These are phyloP conservation scores for Globisporangium polare DNA, from an alignment of 352 stramenopile species.

Conservation along the genomic window DNA sequence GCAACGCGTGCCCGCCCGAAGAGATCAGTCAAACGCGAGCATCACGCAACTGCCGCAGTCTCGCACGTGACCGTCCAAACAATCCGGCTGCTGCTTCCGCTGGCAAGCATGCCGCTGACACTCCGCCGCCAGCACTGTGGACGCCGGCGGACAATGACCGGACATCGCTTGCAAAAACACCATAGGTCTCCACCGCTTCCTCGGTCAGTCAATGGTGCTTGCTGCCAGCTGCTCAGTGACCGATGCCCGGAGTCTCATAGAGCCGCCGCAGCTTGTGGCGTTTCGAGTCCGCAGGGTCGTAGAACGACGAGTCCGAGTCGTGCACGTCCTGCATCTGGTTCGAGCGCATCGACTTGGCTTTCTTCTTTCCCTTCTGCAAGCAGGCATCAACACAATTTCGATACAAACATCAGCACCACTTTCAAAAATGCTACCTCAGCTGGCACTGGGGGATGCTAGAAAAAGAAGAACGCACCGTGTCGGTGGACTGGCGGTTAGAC, in stretches of 20 bases:
- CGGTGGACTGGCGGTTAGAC: conserved; percentile 29
- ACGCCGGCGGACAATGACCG: neutral
- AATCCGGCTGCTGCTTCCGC: neutral
- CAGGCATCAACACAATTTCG: conserved; percentile 14
- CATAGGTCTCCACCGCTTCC: neutral
- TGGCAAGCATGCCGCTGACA: neutral
- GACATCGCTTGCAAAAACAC: neutral
- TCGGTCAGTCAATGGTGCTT: neutral
- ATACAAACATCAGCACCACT: neutral
- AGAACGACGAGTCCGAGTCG: conserved; percentile 11
- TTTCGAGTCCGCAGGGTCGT: conserved; percentile 18
- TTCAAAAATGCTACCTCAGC: neutral
- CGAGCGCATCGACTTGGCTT: conserved; percentile 45
- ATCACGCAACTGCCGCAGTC: neutral
- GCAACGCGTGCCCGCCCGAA: neutral
- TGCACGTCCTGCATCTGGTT: conserved; percentile 30
- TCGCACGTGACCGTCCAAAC: neutral
- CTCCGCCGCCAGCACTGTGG: neutral
- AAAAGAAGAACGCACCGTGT: conserved; percentile 24
- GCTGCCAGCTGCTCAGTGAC: conserved; percentile 26
- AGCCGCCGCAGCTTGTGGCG: conserved; percentile 46
- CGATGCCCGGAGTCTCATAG: conserved; percentile 31
- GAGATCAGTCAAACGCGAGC: neutral
- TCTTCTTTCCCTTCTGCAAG: conserved; percentile 30
- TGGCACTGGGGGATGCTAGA: no score